Evolutionary conservation across 352 stramenopile genomes (phyloP), one percentile per base, ranked within the genome.

Genomic region (Phytophthora rubi): DNA sequence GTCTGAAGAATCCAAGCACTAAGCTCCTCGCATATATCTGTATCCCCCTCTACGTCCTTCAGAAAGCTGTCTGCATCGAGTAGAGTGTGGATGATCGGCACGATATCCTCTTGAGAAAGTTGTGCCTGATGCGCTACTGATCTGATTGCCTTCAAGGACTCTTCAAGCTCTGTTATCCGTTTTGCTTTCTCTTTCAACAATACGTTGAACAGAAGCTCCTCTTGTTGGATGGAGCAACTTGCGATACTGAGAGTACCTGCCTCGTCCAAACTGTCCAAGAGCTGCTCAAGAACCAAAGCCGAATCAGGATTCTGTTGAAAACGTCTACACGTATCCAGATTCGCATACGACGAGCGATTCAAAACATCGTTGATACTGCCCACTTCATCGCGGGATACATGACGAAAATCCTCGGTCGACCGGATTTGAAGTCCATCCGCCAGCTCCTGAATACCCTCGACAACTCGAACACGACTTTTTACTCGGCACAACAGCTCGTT

Each of bases 101-200:
- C n/a, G 13, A 93, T 68, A 1, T 94, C 79, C 6, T 83, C 75
- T 26, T 75, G 49, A 23, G 64, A 78, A 44, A 94, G 64, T 28
- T 83, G 73, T 62, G 89, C 67, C 45, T 82, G 73, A 21, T 67
- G 62, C 0, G 86, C 65, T 6, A 89, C 28, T 0, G 72, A 67
- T 3, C 86, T 82, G 32, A 92, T 82, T 32, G 76, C 63, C n/a
- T 64, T 59, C 7, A 86, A 60, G 0, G 70, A 55, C 16, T 86
- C 68, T 52, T 94, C 81, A 33, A 86, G 61, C 53, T 94, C 82
- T 3, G 64, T 63, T 26, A 90, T 63, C 12, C 86, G 81, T 44
- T 81, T 86, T 5, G 76, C 68, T 55, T 94, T 93, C 48, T 94
- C 86, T 44, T 82, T 81, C 21, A 86, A 59, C 39, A 96, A 70